A percentile compares a stretch with the other conserved stretches of the same genome.
These are phyloP conservation scores for Entomortierella parvispora DNA, from an alignment of 192 early-diverging fungal species.

Conservation along the genomic window DNA sequence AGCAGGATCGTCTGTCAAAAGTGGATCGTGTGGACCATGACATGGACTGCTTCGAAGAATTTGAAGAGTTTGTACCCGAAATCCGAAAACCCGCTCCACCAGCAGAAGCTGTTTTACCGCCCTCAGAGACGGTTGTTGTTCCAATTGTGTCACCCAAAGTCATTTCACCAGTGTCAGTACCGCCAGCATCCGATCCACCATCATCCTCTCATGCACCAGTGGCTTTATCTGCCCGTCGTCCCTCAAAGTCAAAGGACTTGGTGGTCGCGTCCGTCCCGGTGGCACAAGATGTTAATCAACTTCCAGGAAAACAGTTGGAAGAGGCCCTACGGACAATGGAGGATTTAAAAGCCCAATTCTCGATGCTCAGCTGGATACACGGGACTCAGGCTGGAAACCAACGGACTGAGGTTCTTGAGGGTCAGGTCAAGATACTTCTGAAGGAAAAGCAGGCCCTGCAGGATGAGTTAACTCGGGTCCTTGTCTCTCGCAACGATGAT, in stretches of 20 bases:
- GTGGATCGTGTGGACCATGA: conserved; percentile 2
- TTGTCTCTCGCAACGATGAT: neutral
- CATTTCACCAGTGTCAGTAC: no score
- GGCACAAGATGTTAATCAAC: neutral
- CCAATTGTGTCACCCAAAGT: neutral
- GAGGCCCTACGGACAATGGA: conserved; percentile 18
- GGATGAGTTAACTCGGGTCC: conserved; percentile 6
- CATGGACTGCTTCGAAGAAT: neutral
- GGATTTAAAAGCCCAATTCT: conserved; percentile 26
- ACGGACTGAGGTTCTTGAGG: conserved; percentile 1
- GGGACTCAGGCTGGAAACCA: conserved; percentile 4
- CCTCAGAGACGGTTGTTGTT: neutral
- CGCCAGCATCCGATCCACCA: no score
- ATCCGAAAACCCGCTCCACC: neutral
- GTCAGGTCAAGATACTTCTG: conserved; percentile 20
- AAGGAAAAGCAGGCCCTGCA: conserved; percentile 22
- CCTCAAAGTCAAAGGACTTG: neutral
- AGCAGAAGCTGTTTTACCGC: no score
- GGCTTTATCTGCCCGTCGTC: no score
- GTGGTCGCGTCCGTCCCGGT: neutral
- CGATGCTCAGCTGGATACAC: conserved; percentile 19
- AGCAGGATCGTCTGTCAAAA: neutral
- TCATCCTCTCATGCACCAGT: no score
- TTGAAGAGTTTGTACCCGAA: conserved; percentile 21
- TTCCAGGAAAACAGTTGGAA: conserved; percentile 11